Evolutionary conservation across 75 land plant species (phyloP).

Genomic region (Adiantum capillusveneris): DNA sequence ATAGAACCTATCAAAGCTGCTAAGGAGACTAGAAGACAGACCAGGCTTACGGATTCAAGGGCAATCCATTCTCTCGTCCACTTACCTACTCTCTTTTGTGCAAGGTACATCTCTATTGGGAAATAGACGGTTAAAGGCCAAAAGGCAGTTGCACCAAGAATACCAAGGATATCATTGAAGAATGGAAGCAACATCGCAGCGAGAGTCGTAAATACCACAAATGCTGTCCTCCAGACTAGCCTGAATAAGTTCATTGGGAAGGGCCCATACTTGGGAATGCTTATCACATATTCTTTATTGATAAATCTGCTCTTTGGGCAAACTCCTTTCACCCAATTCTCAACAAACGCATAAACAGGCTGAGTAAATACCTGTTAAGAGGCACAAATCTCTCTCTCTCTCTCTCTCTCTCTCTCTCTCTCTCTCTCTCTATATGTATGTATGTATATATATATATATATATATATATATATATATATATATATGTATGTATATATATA

Average conservation of each 20-base stretch:
- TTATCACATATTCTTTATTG: no score
- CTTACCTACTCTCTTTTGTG: slow-evolving; percentile 34
- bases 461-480: no score
- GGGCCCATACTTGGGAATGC: slow-evolving; percentile 2
- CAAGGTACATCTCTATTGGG: slow-evolving; percentile 66
- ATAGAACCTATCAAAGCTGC: slow-evolving; percentile 65
- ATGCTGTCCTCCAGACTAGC: slow-evolving; percentile 50
- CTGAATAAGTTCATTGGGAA: slow-evolving; percentile 39
- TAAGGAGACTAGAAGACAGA: slow-evolving; percentile 46
- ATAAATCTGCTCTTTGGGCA: slow-evolving; percentile 24
- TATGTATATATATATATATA: no score
- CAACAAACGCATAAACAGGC: slow-evolving; percentile 50
- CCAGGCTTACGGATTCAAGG: slow-evolving; percentile 35
- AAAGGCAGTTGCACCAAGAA: slow-evolving; percentile 63
- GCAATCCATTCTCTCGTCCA: slow-evolving; percentile 46
- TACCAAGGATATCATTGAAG: slow-evolving; percentile 72
- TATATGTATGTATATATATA: no score
- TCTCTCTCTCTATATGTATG: no score
- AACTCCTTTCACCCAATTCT: slow-evolving; percentile 19
- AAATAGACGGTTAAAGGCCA: no score
- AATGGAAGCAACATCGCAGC: slow-evolving; percentile 77
- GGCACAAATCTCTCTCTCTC: no score
- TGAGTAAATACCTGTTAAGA: slow-evolving; percentile 63
- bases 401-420: no score
- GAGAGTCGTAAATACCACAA: slow-evolving; percentile 57